Conservation (phyloP, 257 asterid genomes). For the Jaltomata sinuosa region DNA sequence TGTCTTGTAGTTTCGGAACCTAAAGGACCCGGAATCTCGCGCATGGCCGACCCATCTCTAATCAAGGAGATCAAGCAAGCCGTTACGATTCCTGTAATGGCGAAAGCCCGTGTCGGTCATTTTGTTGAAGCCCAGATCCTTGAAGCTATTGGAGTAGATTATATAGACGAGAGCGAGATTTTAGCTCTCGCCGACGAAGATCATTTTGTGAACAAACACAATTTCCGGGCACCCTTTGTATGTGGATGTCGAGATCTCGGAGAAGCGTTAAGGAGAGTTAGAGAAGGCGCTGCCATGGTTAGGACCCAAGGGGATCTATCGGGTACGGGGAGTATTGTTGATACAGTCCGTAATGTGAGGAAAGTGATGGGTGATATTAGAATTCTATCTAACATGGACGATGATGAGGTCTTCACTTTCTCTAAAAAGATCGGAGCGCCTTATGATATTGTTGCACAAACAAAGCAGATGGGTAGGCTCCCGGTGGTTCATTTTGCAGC, state of each 20-base stretch:
- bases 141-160: slow-evolving; percentile 69
- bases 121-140: slow-evolving; percentile 84
- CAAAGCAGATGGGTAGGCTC: slow-evolving; percentile 81
- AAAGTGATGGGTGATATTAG: slow-evolving; percentile 66
- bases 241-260: slow-evolving; percentile 84
- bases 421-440: slow-evolving; percentile 60
- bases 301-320: slow-evolving; percentile 60
- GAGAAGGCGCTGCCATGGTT: slow-evolving; percentile 83
- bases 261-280: slow-evolving; percentile 65
- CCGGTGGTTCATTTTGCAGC: slow-evolving; percentile 90
- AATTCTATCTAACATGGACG: slow-evolving; percentile 68
- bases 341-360: slow-evolving; percentile 61
- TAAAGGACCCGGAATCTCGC: slow-evolving; percentile 38
- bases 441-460: slow-evolving; percentile 66
- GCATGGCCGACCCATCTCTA: slow-evolving; percentile 75
- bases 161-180: slow-evolving; percentile 68
- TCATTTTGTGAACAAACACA: slow-evolving; percentile 68
- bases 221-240: slow-evolving; percentile 53
- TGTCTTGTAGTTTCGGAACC: slow-evolving; percentile 57
- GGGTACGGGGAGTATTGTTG: slow-evolving; percentile 40
- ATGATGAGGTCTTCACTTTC: slow-evolving; percentile 73
- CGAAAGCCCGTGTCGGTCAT: slow-evolving; percentile 69
- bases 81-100: slow-evolving; percentile 59
- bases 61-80: slow-evolving; percentile 66
- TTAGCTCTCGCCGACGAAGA: slow-evolving; percentile 58